A percentile compares a stretch with the other conserved stretches of the same genome.
Conservation (phyloP, 768 basidiomycete species). For the Tulasnella calospora region DNA sequence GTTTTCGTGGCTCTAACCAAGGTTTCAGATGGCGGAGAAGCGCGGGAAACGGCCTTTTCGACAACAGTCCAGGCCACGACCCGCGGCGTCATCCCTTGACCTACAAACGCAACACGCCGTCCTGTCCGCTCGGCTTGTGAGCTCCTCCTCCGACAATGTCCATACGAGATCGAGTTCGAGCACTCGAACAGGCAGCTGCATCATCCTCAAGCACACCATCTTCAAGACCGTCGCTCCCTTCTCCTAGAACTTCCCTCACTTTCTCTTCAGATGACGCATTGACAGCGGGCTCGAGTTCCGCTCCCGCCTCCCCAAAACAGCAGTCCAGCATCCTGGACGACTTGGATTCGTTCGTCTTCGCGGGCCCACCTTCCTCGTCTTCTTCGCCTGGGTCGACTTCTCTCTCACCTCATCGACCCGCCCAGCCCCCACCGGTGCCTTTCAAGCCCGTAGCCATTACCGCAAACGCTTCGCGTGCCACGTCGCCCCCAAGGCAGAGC, state of each 20-base stretch:
- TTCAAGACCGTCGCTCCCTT: slow-evolving; percentile 18
- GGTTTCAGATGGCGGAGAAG: neutral
- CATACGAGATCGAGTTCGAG: slow-evolving; percentile 11
- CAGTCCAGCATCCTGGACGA: slow-evolving; percentile 22
- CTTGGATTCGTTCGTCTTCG: slow-evolving; percentile 23
- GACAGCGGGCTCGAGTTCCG: slow-evolving; percentile 11
- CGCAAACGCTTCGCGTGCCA: neutral
- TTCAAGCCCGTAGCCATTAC: neutral
- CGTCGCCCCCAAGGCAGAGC: slow-evolving; percentile 7
- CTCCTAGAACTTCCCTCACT: slow-evolving; percentile 25
- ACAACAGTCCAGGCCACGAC: neutral
- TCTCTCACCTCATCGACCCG: neutral
- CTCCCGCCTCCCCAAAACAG: slow-evolving; percentile 16
- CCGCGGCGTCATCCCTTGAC: slow-evolving; percentile 1
- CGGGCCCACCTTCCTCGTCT: slow-evolving; percentile 22
- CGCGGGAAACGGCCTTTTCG: neutral
- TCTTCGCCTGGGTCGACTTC: slow-evolving; percentile 15
- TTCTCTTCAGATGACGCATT: slow-evolving; percentile 23
- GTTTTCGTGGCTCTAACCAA: no score
- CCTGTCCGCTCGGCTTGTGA: neutral
- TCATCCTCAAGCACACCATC: neutral
- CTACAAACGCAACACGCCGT: neutral
- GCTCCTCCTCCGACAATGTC: slow-evolving; percentile 6
- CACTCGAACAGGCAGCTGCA: slow-evolving; percentile 21
- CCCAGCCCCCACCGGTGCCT: neutral